Percentiles rank a stretch among this genome's conserved stretches.
phyloP scores from a whole-genome alignment of 2,329 filamentous ascomycete genomes.

The Emmonsiellopsis sp. region DNA sequence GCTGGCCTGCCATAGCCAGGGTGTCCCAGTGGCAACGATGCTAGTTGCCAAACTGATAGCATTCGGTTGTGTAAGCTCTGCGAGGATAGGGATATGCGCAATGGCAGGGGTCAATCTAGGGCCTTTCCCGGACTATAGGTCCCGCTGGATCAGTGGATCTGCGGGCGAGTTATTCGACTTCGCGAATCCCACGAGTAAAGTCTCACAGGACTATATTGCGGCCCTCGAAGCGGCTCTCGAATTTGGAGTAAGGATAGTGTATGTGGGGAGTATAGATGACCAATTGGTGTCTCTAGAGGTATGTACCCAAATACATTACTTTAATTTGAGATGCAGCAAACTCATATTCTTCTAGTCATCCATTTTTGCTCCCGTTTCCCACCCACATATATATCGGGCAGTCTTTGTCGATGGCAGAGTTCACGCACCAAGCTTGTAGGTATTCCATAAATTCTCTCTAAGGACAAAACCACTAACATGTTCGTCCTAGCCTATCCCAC shows the following conservation, averaged over 20 bases:
- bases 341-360: conserved; percentile 50
- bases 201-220: conserved; percentile 71
- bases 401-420: conserved; percentile 91
- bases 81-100: conserved; percentile 75
- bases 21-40: conserved; percentile 89
- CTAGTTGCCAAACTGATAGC: conserved; percentile 86
- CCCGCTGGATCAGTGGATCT: conserved; percentile 77
- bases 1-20: conserved; percentile 90
- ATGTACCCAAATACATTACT: conserved; percentile 9
- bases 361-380: conserved; percentile 72
- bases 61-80: conserved; percentile 68
- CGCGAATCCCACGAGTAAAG: conserved; percentile 67
- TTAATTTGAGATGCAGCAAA: background rate
- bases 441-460: background rate
- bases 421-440: conserved; percentile 80
- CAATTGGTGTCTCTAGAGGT: conserved; percentile 90
- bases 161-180: conserved; percentile 96
- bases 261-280: conserved; percentile 91
- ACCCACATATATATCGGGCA: conserved; percentile 91
- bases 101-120: conserved; percentile 90
- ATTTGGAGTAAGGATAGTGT: conserved; percentile 75
- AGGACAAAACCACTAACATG: background rate
- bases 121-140: conserved; percentile 86
- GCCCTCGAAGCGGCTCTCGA: conserved; percentile 66
- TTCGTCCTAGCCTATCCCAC: conserved; percentile 57